Base-by-base conservation (phyloP, 495 filamentous ascomycete genomes). In the Neurospora sp. region DNA sequence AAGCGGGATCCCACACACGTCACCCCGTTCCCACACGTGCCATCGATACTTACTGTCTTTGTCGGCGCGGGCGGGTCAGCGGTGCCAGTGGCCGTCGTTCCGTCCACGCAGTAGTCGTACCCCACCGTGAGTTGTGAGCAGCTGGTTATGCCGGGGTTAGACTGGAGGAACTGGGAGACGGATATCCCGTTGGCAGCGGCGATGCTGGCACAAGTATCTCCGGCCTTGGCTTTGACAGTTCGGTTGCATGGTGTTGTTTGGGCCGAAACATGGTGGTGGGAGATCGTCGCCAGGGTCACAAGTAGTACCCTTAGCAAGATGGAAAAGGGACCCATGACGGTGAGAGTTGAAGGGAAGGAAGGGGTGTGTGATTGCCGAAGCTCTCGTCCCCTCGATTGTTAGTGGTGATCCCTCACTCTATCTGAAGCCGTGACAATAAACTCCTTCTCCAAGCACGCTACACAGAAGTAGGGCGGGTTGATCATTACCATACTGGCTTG, bases 1-100 rank as follows among this genome's bases (percentile, higher is more conserved):
- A 73, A 85, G 6, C 69, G 69, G 1, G 82, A 82, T 14, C 84
- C 84, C 1, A 79, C 61, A 71, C 84, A 85, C 3, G 84, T 85
- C 37, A 83, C 41, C 35, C 82, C 82, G 68, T 81, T 79, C n/a
- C 84, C 84, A 48, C 84, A 85, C 20, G 74, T 72, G 27, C 84
- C 84, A 68, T 84, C 82, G 70, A 44, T 75, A 68, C 76, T 81
- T 70, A 76, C 53, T 3, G 38, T 41, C 0, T 70, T 73, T 12
- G 46, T 69, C 0, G 72, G 48, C 0, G 72, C 8, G 0, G 71
- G 35, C 10, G 75, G 72, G 0, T 39, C 46, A 9, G 41, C 16
- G 22, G 53, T 66, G 39, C 46, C 4, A 4, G 76, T 70, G 3
- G 72, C 69, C 5, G 53, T 71, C 3, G 44, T 70, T 1, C 74